A percentile compares a stretch with the other conserved stretches of the same genome.
Evolutionary conservation across 1,139 yeast genomes (phyloP).

Genomic region (Blastobotrys elegans): DNA sequence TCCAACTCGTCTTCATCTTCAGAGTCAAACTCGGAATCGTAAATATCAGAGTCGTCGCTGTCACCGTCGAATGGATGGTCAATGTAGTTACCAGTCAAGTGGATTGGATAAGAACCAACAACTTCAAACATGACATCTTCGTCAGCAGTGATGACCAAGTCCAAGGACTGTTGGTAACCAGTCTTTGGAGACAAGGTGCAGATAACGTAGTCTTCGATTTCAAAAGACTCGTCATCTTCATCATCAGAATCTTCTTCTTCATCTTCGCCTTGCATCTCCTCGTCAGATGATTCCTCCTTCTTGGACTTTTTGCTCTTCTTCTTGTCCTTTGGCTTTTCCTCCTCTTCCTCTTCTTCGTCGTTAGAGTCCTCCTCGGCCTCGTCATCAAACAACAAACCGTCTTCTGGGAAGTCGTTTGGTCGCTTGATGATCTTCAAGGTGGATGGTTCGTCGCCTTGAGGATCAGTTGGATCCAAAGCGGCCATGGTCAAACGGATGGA

Average conservation of each 20-base stretch:
- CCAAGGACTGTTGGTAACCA: constrained; percentile 80
- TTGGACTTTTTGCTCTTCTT: constrained; percentile 17
- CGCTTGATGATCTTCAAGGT: constrained; percentile 84
- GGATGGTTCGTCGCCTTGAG: constrained; percentile 74
- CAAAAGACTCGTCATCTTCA: constrained; percentile 55
- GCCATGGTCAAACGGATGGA: constrained; percentile 92
- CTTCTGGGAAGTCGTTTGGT: constrained; percentile 49
- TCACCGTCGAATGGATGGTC: constrained; percentile 85
- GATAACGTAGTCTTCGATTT: constrained; percentile 71
- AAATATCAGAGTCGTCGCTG: constrained; percentile 36
- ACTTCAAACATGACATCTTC: constrained; percentile 94
- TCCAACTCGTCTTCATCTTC: constrained; percentile 40
- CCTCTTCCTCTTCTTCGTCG: constrained; percentile 47
- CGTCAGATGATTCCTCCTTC: constrained; percentile 24
- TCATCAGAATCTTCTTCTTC: constrained; percentile 48
- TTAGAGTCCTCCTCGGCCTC: constrained; percentile 51
- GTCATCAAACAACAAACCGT: constrained; percentile 43
- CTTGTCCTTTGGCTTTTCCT: constrained; percentile 33
- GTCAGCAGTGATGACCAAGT: constrained; percentile 84
- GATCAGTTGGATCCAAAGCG: constrained; percentile 83
- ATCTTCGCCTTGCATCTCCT: constrained; percentile 26
- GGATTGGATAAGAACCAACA: constrained; percentile 91
- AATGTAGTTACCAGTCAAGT: constrained; percentile 90
- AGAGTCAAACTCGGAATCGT: constrained; percentile 40
- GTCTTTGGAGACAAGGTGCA: constrained; percentile 86